These are phyloP conservation scores for Phyllostachys edulis DNA, from an alignment of 176 grass and related monocot species.

Conservation along the genomic window DNA sequence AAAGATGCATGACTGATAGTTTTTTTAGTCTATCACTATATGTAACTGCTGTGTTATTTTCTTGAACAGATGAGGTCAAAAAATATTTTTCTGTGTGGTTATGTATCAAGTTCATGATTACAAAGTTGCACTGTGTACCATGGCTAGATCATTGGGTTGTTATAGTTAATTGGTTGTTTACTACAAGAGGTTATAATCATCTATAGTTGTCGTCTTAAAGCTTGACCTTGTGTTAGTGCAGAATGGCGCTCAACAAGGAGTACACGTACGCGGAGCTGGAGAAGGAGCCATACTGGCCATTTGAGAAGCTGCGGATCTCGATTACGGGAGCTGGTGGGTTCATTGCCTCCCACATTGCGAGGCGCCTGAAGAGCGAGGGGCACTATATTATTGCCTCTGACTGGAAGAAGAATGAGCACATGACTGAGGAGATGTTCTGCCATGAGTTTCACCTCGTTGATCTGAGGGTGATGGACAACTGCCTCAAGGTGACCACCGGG, in stretches of 20 bases:
- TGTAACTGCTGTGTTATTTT: neutral
- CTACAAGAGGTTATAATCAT: neutral
- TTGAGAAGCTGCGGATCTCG: slow-evolving; percentile 72
- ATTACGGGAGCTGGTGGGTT: slow-evolving; percentile 76
- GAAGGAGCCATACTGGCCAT: slow-evolving; percentile 69
- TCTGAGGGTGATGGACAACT: slow-evolving; percentile 64
- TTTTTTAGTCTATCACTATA: neutral
- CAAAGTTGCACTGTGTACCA: neutral
- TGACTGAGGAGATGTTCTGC: slow-evolving; percentile 82
- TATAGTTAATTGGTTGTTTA: neutral
- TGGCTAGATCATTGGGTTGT: neutral
- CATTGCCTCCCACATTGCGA: slow-evolving; percentile 70
- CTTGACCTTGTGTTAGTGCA: neutral
- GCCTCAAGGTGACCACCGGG: slow-evolving; percentile 46
- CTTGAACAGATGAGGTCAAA: neutral
- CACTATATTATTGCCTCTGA: slow-evolving; percentile 81
- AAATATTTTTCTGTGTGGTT: neutral
- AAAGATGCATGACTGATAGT: no score
- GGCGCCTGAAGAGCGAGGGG: slow-evolving; percentile 63
- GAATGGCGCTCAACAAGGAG: slow-evolving; percentile 70
- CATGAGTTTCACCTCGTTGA: slow-evolving; percentile 78
- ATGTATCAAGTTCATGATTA: neutral
- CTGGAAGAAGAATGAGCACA: slow-evolving; percentile 88
- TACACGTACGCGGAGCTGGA: slow-evolving; percentile 58
- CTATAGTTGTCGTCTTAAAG: neutral